A percentile compares a stretch with the other conserved stretches of the same genome.
phyloP scores from a whole-genome alignment of 192 early-diverging fungal genomes.

The Diversispora eburnea region DNA sequence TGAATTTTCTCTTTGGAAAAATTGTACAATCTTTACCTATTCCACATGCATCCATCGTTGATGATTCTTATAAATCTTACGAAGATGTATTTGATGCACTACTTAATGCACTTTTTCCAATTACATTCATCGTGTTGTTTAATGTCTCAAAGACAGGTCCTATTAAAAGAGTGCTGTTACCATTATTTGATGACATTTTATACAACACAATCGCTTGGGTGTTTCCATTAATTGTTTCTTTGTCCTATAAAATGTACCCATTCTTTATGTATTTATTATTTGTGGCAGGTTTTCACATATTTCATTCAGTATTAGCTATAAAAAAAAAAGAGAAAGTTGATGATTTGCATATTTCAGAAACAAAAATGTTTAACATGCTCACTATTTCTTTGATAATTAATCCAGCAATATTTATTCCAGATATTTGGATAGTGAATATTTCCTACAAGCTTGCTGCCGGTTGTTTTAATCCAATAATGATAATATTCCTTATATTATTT shows the following conservation, averaged over 20 bases:
- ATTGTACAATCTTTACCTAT: too few relatives aligned
- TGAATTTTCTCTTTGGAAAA: too few relatives aligned
- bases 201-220: neutral
- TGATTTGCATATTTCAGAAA: too few relatives aligned
- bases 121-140: neutral
- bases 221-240: neutral
- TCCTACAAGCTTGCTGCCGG: too few relatives aligned
- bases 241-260: neutral
- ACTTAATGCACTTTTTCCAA: neutral
- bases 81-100: neutral
- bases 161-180: neutral
- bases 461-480: too few relatives aligned
- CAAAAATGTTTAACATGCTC: too few relatives aligned
- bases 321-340: neutral
- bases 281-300: neutral
- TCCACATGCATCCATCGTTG: neutral
- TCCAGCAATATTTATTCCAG: too few relatives aligned
- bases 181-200: neutral
- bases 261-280: neutral
- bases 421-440: too few relatives aligned
- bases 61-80: neutral
- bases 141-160: neutral
- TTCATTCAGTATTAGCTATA: neutral
- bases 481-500: too few relatives aligned
- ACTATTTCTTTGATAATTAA: too few relatives aligned